Percentiles rank a stretch among this genome's conserved stretches.
Conservation (phyloP, 345 rosid species). For the Alliaria petiolata region DNA sequence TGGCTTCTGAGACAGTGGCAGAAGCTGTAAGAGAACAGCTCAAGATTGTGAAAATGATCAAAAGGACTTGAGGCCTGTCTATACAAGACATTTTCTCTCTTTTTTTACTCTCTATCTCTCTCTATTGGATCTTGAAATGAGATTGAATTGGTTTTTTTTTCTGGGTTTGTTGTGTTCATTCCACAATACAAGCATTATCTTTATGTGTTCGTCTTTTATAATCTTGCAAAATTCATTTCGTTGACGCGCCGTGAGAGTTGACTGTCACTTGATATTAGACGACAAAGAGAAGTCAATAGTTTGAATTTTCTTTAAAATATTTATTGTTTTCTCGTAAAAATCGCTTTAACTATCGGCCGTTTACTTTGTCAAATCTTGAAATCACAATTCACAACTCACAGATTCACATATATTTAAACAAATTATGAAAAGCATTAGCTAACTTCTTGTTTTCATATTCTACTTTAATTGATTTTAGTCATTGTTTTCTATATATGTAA, state of each 20-base stretch:
- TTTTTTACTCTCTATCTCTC: neutral
- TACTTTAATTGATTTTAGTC: neutral
- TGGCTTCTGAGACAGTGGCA: slow-evolving; percentile 25
- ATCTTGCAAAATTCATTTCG: neutral
- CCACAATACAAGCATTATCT: neutral
- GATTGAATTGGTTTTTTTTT: neutral
- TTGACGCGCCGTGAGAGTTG: slow-evolving; percentile 6
- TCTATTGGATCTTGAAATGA: neutral
- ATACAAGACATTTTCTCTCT: slow-evolving; percentile 7
- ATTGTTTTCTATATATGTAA: neutral
- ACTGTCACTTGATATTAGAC: neutral
- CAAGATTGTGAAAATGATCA: slow-evolving; percentile 19
- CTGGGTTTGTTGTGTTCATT: slow-evolving; percentile 14
- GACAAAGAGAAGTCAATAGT: neutral
- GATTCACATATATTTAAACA: neutral
- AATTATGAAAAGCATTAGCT: neutral
- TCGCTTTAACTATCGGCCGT: neutral
- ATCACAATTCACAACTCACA: neutral
- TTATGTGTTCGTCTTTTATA: neutral
- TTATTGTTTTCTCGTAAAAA: neutral
- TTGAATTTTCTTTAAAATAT: neutral
- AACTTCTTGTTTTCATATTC: neutral
- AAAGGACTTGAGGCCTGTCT: neutral
- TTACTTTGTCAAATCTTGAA: neutral
- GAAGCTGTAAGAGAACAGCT: neutral